Percentiles rank a stretch among this genome's conserved stretches.
These are phyloP conservation scores for Mortierella polycephala DNA, from an alignment of 371 early-diverging fungal species.

Conservation along the genomic window DNA sequence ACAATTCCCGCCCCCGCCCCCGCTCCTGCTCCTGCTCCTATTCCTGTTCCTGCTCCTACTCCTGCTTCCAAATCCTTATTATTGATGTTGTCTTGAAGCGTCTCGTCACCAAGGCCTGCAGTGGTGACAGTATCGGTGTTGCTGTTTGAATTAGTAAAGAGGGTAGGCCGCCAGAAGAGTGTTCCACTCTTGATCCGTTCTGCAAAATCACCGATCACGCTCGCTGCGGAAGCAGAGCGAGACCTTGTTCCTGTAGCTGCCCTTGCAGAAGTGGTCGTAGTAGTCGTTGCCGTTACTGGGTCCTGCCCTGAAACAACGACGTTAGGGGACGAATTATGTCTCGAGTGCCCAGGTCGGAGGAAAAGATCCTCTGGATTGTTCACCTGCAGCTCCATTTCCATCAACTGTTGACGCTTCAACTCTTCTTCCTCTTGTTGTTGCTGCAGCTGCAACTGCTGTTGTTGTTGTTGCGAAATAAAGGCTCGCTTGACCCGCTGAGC, in stretches of 20 bases:
- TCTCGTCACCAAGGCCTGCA: background rate
- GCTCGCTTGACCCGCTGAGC: conserved; percentile 42
- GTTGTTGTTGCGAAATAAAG: conserved; percentile 21
- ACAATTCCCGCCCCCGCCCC: conserved; percentile 17
- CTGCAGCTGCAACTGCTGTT: conserved; percentile 12
- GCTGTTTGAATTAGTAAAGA: background rate
- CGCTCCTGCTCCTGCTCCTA: background rate
- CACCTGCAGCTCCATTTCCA: background rate
- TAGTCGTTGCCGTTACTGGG: background rate
- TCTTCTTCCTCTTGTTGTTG: conserved; percentile 14
- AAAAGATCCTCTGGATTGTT: conserved; percentile 1
- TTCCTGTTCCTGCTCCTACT: background rate
- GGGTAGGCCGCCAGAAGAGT: conserved; percentile 20
- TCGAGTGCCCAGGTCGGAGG: conserved; percentile 18
- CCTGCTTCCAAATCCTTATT: background rate
- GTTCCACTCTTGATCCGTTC: conserved; percentile 42
- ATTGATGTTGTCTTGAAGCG: background rate
- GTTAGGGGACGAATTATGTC: conserved; percentile 9
- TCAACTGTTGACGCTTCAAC: conserved; percentile 12
- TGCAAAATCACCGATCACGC: conserved; percentile 44
- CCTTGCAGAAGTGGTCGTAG: background rate
- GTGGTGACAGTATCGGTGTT: background rate
- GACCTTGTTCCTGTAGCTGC: conserved; percentile 17
- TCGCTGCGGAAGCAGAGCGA: conserved; percentile 45
- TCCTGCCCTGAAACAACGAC: background rate